A percentile compares a stretch with the other conserved stretches of the same genome.
phyloP scores from a whole-genome alignment of 129 eudicot genomes.

The Saposhnikovia divaricata region DNA sequence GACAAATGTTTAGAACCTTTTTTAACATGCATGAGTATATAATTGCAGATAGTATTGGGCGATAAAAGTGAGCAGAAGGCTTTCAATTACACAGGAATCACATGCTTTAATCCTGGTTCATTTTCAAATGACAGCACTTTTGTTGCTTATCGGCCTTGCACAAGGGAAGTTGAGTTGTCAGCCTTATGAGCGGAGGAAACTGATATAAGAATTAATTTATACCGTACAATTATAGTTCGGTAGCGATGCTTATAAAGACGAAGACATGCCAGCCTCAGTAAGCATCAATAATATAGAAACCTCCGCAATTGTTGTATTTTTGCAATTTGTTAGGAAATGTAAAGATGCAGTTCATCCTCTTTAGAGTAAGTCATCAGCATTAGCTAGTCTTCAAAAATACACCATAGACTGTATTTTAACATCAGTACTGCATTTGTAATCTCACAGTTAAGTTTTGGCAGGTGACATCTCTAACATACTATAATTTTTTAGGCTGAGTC shows the following conservation, averaged over 20 bases:
- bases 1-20: not conserved
- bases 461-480: too few relatives aligned
- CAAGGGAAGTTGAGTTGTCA: slow-evolving; percentile 75
- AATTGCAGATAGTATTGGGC: slow-evolving; percentile 82
- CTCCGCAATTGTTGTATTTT: not conserved
- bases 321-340: not conserved
- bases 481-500: too few relatives aligned
- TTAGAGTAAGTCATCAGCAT: not conserved
- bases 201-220: not conserved
- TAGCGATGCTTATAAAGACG: not conserved
- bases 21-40: not conserved
- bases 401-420: not conserved
- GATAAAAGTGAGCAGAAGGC: slow-evolving; percentile 88
- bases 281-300: not conserved
- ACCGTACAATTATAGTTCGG: slow-evolving; percentile 3
- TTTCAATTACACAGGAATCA: slow-evolving; percentile 65
- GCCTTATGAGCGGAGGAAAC: slow-evolving; percentile 27
- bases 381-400: not conserved
- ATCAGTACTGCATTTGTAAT: too few relatives aligned
- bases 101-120: slow-evolving; percentile 95
- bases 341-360: not conserved
- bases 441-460: too few relatives aligned
- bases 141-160: slow-evolving; percentile 79
- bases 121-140: slow-evolving; percentile 80
- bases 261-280: not conserved